Evolutionary conservation across 2,329 filamentous ascomycete species (phyloP).

Genomic region (Ophiostoma sp.): DNA sequence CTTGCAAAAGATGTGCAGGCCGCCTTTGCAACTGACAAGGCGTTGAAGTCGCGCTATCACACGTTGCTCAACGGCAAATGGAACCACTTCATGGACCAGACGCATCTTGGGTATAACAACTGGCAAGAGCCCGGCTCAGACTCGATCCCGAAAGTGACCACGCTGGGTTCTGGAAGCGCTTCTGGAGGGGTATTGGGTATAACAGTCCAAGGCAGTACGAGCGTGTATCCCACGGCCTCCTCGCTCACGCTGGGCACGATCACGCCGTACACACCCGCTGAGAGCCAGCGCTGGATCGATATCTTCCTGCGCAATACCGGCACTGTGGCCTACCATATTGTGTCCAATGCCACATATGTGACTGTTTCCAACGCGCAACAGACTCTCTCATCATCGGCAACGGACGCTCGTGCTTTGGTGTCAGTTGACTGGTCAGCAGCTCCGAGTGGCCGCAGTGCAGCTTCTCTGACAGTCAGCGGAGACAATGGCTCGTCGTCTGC

Average conservation of each 20-base stretch:
- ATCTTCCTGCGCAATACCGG: conserved; percentile 47
- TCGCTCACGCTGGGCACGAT: conserved; percentile 30
- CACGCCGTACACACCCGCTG: conserved; percentile 37
- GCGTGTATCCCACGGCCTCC: conserved; percentile 48
- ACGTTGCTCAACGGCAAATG: conserved; percentile 41
- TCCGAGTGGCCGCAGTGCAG: background rate
- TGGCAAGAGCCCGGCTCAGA: conserved; percentile 57
- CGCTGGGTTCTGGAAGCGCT: background rate
- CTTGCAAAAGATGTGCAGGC: conserved; percentile 43
- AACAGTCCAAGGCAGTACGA: conserved; percentile 50
- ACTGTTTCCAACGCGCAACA: background rate
- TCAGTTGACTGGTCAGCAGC: background rate
- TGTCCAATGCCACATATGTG: background rate
- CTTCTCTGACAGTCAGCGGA: background rate
- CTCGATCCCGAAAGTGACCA: conserved; percentile 46
- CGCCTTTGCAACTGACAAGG: conserved; percentile 45
- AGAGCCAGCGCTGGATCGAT: conserved; percentile 46
- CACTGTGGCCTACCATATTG: conserved; percentile 39
- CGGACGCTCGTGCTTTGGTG: background rate
- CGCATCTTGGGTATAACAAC: conserved; percentile 49
- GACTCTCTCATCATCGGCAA: background rate
- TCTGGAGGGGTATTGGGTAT: conserved; percentile 46
- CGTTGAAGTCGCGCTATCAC: conserved; percentile 47
- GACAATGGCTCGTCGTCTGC: background rate
- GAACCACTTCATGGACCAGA: conserved; percentile 49